Evolutionary conservation across 139 green algal genomes (phyloP).

Genomic region (Micractinium conductrix): DNA sequence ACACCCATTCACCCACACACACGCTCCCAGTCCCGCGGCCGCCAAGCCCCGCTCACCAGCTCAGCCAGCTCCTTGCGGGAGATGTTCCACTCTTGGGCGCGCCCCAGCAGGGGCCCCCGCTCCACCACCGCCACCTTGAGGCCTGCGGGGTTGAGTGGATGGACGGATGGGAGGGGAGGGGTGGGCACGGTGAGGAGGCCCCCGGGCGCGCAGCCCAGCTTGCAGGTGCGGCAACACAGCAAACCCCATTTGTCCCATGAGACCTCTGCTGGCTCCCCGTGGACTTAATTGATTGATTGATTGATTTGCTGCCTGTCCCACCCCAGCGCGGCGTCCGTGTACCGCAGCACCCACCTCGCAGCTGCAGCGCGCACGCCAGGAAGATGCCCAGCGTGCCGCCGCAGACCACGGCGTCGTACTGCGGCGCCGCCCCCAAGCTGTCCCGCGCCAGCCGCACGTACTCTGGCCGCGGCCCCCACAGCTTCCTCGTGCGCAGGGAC

Average conservation of each 20-base stretch:
- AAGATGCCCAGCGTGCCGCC: constrained; percentile 94
- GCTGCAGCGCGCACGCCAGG: constrained; percentile 77
- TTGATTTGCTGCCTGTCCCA: no score
- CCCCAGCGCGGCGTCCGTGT: no score
- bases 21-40: background rate
- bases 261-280: no score
- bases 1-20: background rate
- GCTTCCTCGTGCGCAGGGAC: constrained; percentile 52
- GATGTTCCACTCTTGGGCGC: constrained; percentile 92
- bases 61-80: constrained; percentile 76
- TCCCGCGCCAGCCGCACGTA: constrained; percentile 58
- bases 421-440: constrained; percentile 25
- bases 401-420: constrained; percentile 74
- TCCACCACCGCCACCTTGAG: constrained; percentile 91
- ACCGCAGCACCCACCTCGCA: constrained; percentile 2
- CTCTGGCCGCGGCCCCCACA: constrained; percentile 49
- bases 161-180: background rate
- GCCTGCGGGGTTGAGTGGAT: constrained; percentile 41
- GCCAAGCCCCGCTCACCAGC: constrained; percentile 59
- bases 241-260: no score
- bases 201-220: no score
- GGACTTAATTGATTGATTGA: no score
- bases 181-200: no score
- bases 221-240: no score
- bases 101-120: constrained; percentile 76